phyloP scores from a whole-genome alignment of 2,329 filamentous ascomycete species.

The Paraconiothyrium sp. region DNA sequence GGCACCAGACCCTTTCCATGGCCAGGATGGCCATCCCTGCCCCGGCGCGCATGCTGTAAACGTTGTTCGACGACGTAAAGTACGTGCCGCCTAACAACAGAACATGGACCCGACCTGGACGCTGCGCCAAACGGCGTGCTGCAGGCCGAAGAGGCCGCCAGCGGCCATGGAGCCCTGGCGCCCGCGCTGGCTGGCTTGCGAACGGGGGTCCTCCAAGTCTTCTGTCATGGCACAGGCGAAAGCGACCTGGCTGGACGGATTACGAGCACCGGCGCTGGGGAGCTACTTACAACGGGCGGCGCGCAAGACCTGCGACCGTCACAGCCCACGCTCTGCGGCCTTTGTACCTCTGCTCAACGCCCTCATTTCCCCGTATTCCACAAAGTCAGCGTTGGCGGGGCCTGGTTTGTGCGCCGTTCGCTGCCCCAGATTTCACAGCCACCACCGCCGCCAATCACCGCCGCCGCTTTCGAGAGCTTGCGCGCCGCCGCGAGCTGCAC shows the following conservation, averaged over 20 bases:
- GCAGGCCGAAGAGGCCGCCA: constrained; percentile 35
- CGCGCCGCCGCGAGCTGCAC: constrained; percentile 12
- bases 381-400: constrained; percentile 17
- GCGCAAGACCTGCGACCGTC: constrained; percentile 23
- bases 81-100: constrained; percentile 28
- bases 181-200: constrained; percentile 19
- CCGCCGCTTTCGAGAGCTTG: constrained; percentile 19
- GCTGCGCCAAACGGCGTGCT: constrained; percentile 35
- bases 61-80: constrained; percentile 26
- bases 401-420: constrained; percentile 26
- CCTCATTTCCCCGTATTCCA: constrained; percentile 20
- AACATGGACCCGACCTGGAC: constrained; percentile 25
- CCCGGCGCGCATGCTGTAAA: constrained; percentile 28
- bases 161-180: constrained; percentile 20
- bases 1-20: constrained; percentile 16
- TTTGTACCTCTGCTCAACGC: constrained; percentile 14
- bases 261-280: constrained; percentile 38
- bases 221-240: constrained; percentile 42
- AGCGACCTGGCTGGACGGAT: constrained; percentile 38
- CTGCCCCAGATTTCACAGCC: constrained; percentile 23
- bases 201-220: constrained; percentile 30
- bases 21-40: constrained; percentile 26
- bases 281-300: constrained; percentile 42
- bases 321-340: constrained; percentile 27
- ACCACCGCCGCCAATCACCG: constrained; percentile 20